Percentiles rank a stretch among this genome's conserved stretches.
These are phyloP conservation scores for Colletotrichum neosansevieriae DNA, from an alignment of 2,329 filamentous ascomycete species.

Conservation along the genomic window DNA sequence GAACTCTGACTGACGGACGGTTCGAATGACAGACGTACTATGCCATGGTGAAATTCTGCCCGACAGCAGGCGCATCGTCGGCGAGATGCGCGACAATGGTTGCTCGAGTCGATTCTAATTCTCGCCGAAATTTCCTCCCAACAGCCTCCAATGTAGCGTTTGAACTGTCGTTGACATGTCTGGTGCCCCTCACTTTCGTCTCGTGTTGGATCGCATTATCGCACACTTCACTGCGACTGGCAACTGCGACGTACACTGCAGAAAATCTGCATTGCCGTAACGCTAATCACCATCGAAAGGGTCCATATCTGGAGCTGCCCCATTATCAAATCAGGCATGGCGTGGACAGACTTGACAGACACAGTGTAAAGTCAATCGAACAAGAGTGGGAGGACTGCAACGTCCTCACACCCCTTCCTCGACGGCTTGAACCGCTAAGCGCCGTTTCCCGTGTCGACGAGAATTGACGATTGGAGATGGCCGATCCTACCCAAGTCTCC, in stretches of 20 bases:
- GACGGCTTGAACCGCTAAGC: slow-evolving; percentile 10
- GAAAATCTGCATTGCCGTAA: slow-evolving; percentile 10
- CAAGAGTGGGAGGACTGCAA: not conserved
- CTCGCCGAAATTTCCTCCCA: not conserved
- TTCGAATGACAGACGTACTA: not conserved
- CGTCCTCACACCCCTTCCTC: not conserved
- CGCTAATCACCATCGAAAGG: not conserved
- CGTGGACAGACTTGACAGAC: not conserved
- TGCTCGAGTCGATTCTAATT: not conserved
- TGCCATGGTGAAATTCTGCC: too few species aligned
- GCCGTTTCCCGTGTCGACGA: slow-evolving; percentile 3
- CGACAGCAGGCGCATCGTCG: too few species aligned
- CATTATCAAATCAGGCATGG: not conserved
- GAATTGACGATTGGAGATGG: not conserved
- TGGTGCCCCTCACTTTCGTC: slow-evolving; percentile 7
- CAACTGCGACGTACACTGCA: slow-evolving; percentile 12
- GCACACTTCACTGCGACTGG: too few species aligned
- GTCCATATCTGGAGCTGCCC: slow-evolving; percentile 2
- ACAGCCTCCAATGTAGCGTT: not conserved
- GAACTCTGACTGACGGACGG: slow-evolving; percentile 1
- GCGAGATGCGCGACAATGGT: too few species aligned
- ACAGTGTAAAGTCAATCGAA: slow-evolving; percentile 3
- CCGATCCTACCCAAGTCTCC: slow-evolving; percentile 5
- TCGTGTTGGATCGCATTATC: slow-evolving; percentile 7
- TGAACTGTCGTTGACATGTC: not conserved